Evolutionary conservation across 768 basidiomycete genomes (phyloP).

Genomic region (Lactarius indigo): DNA sequence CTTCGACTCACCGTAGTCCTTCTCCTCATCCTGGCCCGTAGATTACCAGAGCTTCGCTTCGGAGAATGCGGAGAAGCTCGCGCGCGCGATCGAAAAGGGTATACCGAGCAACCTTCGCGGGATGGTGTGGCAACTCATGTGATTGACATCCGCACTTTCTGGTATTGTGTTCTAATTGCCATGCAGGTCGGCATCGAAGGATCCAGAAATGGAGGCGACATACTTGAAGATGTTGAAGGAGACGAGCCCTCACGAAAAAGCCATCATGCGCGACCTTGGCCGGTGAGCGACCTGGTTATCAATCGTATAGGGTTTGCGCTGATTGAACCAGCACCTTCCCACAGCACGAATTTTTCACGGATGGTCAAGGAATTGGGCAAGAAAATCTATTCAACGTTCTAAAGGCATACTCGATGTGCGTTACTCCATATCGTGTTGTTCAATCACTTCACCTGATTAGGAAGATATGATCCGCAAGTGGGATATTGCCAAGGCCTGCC

Average conservation of each 20-base stretch:
- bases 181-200: constrained; percentile 88
- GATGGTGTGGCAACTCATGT: constrained; percentile 98
- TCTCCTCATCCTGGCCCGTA: constrained; percentile 29
- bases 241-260: constrained; percentile 85
- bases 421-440: not conserved
- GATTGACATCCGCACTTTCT: constrained; percentile 16
- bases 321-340: constrained; percentile 75
- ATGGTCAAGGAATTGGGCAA: constrained; percentile 92
- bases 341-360: constrained; percentile 92
- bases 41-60: constrained; percentile 90
- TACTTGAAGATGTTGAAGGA: constrained; percentile 84
- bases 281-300: constrained; percentile 41
- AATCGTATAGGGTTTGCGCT: not conserved
- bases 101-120: constrained; percentile 86
- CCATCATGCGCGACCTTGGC: constrained; percentile 89
- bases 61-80: constrained; percentile 71
- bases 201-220: constrained; percentile 73
- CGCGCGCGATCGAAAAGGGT: constrained; percentile 86
- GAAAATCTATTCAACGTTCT: constrained; percentile 97
- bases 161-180: constrained; percentile 3
- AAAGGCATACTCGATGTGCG: constrained; percentile 93
- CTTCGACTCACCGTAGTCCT: constrained; percentile 1
- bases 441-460: constrained; percentile 19
- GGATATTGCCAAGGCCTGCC: constrained; percentile 98
- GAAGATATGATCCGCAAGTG: constrained; percentile 84